Evolutionary conservation across 345 rosid genomes (phyloP), one percentile per base, ranked within the genome.

Genomic region (Dipteronia dyeriana): DNA sequence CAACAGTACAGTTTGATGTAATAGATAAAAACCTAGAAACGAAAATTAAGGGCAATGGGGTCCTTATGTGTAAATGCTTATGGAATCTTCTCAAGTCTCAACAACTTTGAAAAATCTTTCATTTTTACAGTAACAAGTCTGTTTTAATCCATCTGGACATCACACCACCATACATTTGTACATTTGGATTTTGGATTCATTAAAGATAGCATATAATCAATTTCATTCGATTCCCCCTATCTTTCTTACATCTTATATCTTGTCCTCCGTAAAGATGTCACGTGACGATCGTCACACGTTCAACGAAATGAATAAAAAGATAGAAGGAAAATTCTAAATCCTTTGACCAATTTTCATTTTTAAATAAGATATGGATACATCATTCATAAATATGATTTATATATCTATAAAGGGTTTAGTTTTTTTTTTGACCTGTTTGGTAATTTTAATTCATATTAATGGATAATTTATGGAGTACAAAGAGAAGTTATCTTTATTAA

Each of bases 101-200:
- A 61, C 66, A 22, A 60, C 26, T 23, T 45, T 69, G 57, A 53
- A 51, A 62, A 5, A 71, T 63, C 47, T 67, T 59, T 68, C 56
- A 13, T 62, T 73, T 39, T 72, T 3, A 19, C 19, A 12, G 0
- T 3, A 39, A 9, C 23, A 29, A 45, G 13, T 2, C 26, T 25
- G 67, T 20, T 63, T 31, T 14, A 75, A 70, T 75, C 72, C 57
- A 49, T 49, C 5, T 5, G 38, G 38, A 4, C 14, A 13, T 14
- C 54, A 13, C 20, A 16, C 57, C 38, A 22, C 25, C 56, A 68
- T 13, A 23, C 4, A 14, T 43, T 62, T 62, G 6, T 62, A 13
- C 53, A 38, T 71, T 23, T 41, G 77, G 77, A 70, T 75, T 71
- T 23, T 41, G 77, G 77, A 70, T 75, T 77, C 73, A 66, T 74